Conservation (phyloP, 2,329 filamentous ascomycete species). For the Trichoderma gracile region DNA sequence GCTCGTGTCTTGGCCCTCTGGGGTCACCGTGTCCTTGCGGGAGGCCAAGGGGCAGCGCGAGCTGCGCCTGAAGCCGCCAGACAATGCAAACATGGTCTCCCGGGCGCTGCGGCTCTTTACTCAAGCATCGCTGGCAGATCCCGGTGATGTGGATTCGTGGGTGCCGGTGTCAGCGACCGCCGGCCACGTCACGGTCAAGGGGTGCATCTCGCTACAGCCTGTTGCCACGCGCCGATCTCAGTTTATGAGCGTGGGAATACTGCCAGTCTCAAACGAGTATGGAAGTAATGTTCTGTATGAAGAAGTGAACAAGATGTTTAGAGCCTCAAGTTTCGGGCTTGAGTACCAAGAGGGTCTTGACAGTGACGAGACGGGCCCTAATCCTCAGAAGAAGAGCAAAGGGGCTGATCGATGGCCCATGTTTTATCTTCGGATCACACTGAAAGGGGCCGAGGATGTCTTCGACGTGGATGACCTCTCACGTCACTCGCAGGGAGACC, state of each 20-base stretch:
- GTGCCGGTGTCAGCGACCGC: slow-evolving; percentile 68
- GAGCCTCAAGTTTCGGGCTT: slow-evolving; percentile 72
- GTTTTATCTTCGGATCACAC: slow-evolving; percentile 74
- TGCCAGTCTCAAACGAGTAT: slow-evolving; percentile 59
- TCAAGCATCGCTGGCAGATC: slow-evolving; percentile 65
- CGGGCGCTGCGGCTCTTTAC: slow-evolving; percentile 55
- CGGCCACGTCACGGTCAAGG: slow-evolving; percentile 61
- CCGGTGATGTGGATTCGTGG: slow-evolving; percentile 60
- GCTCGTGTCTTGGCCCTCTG: slow-evolving; percentile 66
- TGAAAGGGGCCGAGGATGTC: slow-evolving; percentile 36
- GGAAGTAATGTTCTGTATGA: slow-evolving; percentile 70
- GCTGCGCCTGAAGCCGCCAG: slow-evolving; percentile 40
- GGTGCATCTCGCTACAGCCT: slow-evolving; percentile 70
- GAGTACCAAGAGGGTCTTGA: slow-evolving; percentile 48
- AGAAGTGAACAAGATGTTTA: slow-evolving; percentile 76
- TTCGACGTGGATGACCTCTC: slow-evolving; percentile 44
- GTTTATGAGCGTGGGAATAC: slow-evolving; percentile 77
- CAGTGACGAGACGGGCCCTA: neutral
- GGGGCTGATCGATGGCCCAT: slow-evolving; percentile 82
- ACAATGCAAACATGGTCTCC: slow-evolving; percentile 29
- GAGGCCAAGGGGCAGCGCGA: slow-evolving; percentile 48
- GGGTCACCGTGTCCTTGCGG: slow-evolving; percentile 59
- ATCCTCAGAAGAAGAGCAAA: slow-evolving; percentile 53
- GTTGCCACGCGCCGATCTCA: slow-evolving; percentile 72
- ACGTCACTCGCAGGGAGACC: slow-evolving; percentile 47